Conservation (phyloP, 805 yeast genomes). For the Millerago galiae region DNA sequence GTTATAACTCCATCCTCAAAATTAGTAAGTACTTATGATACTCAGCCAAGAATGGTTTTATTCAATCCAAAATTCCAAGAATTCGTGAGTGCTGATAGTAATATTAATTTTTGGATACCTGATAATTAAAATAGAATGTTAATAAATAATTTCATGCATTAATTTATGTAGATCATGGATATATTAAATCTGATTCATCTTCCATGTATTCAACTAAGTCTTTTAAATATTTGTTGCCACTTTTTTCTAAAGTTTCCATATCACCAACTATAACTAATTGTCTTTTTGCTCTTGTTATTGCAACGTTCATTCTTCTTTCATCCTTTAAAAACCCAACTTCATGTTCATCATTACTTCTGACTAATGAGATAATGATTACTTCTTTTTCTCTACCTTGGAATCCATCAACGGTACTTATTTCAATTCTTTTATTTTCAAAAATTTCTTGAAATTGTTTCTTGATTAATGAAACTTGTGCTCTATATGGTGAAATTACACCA, state of each 20-base stretch:
- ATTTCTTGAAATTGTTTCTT: constrained; percentile 7
- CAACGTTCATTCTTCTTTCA: constrained; percentile 79
- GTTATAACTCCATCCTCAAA: constrained; percentile 17
- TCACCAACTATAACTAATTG: constrained; percentile 87
- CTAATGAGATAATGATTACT: constrained; percentile 71
- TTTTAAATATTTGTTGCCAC: constrained; percentile 3
- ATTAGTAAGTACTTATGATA: constrained; percentile 21
- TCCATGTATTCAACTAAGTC: constrained; percentile 8
- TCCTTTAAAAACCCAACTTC: constrained; percentile 84
- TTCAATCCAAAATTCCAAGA: constrained; percentile 34
- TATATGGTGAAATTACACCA: constrained; percentile 88
- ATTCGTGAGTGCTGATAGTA: constrained; percentile 19
- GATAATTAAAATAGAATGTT: not conserved
- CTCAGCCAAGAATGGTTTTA: constrained; percentile 32
- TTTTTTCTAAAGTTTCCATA: constrained; percentile 50
- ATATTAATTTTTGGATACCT: constrained; percentile 21
- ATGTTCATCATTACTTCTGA: constrained; percentile 64
- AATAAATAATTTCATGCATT: not conserved
- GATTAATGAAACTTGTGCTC: constrained; percentile 71
- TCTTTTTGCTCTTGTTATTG: constrained; percentile 83
- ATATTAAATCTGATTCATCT: constrained; percentile 5
- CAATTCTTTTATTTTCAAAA: constrained; percentile 32
- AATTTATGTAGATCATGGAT: constrained; percentile 2
- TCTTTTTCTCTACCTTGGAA: constrained; percentile 97
- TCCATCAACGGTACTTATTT: constrained; percentile 89